Conservation (phyloP, 805 yeast species). For the Citeromyces matritensis region DNA sequence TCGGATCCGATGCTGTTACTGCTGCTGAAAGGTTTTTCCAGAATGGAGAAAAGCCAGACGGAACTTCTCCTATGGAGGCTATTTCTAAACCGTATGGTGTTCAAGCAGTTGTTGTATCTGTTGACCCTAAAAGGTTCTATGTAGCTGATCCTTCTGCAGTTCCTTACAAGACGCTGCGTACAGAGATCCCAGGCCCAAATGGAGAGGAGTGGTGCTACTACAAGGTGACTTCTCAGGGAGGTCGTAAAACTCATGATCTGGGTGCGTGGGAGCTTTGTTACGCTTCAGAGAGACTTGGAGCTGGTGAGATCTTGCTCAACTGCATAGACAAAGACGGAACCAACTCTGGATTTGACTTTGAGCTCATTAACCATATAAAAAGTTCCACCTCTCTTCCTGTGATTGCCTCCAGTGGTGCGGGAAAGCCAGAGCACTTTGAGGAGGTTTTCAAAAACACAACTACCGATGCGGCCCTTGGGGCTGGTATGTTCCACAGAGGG, state of each 20-base stretch:
- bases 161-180: constrained; percentile 47
- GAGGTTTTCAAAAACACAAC: constrained; percentile 73
- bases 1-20: constrained; percentile 92
- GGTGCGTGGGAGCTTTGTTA: constrained; percentile 84
- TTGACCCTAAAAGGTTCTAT: constrained; percentile 89
- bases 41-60: constrained; percentile 41
- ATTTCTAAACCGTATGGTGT: constrained; percentile 86
- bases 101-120: constrained; percentile 96
- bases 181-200: constrained; percentile 63
- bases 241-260: constrained; percentile 73
- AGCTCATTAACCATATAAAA: constrained; percentile 68
- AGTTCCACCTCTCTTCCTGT: constrained; percentile 75
- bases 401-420: constrained; percentile 97
- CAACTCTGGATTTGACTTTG: constrained; percentile 86
- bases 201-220: constrained; percentile 88
- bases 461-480: constrained; percentile 96
- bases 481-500: constrained; percentile 95
- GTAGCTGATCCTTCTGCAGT: constrained; percentile 47
- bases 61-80: constrained; percentile 82
- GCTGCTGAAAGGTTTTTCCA: constrained; percentile 78
- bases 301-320: constrained; percentile 87
- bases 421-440: constrained; percentile 78
- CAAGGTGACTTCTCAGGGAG: constrained; percentile 94
- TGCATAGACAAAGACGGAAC: constrained; percentile 97
- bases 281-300: constrained; percentile 89